A percentile compares a stretch with the other conserved stretches of the same genome.
Evolutionary conservation across 331 rosid species (phyloP).

Genomic region (Pyrus hybrid): DNA sequence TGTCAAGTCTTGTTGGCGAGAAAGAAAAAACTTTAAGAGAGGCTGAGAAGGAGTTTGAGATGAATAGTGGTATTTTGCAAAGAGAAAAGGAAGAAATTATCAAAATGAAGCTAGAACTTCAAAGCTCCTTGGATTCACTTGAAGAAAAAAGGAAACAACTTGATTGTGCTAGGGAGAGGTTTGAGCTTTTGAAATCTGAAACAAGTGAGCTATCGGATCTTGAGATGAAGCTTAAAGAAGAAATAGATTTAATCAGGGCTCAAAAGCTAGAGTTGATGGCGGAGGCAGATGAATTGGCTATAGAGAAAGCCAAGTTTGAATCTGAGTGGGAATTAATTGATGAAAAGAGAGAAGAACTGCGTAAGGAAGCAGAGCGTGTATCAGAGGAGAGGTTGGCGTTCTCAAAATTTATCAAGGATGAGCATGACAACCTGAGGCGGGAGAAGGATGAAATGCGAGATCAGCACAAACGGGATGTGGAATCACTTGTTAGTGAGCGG

Average conservation of each 20-base stretch:
- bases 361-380: constrained; percentile 52
- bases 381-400: constrained; percentile 59
- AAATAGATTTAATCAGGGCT: constrained; percentile 72
- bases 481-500: constrained; percentile 61
- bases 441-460: constrained; percentile 62
- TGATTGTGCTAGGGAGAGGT: constrained; percentile 50
- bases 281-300: constrained; percentile 68
- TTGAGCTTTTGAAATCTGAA: constrained; percentile 69
- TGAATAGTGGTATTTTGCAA: constrained; percentile 43
- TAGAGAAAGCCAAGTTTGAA: constrained; percentile 90
- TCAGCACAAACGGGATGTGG: constrained; percentile 55
- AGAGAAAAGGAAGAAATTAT: constrained; percentile 59
- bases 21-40: constrained; percentile 44
- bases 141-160: constrained; percentile 52
- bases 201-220: constrained; percentile 65
- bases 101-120: constrained; percentile 55
- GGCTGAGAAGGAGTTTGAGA: constrained; percentile 56
- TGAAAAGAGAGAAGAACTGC: constrained; percentile 73
- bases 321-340: constrained; percentile 92
- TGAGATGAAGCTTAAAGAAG: constrained; percentile 83
- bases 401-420: constrained; percentile 64
- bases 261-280: constrained; percentile 62
- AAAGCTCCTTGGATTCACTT: constrained; percentile 46
- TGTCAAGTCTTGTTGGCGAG: constrained; percentile 46
- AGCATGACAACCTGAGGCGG: constrained; percentile 56